A percentile compares a stretch with the other conserved stretches of the same genome.
These are phyloP conservation scores for Cucumis sativus DNA, from an alignment of 306 rosid species.

Conservation along the genomic window DNA sequence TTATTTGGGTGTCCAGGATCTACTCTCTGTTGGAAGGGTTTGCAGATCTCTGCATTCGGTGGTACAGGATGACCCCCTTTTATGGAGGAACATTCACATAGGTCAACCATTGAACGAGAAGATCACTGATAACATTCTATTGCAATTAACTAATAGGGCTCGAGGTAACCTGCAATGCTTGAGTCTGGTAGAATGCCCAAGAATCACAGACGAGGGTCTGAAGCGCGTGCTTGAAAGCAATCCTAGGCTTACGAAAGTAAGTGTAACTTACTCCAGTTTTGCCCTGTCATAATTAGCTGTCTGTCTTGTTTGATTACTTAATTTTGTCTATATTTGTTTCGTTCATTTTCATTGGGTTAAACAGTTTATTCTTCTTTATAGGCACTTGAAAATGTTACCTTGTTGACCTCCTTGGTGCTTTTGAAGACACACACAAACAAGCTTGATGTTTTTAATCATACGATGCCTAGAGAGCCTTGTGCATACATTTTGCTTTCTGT, in stretches of 20 bases:
- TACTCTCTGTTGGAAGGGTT: conserved; percentile 51
- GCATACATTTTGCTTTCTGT: not conserved
- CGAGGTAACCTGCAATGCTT: conserved; percentile 61
- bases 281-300: not conserved
- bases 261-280: conserved; percentile 5
- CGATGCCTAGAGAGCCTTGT: not conserved
- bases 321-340: not conserved
- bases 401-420: not conserved
- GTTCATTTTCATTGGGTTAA: not conserved
- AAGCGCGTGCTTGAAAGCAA: conserved; percentile 65
- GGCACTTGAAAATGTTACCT: not conserved
- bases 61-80: conserved; percentile 46
- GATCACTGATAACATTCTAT: conserved; percentile 70
- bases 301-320: not conserved
- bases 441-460: not conserved
- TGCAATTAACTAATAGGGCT: conserved; percentile 51
- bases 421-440: not conserved
- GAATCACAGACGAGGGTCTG: conserved; percentile 80
- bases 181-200: conserved; percentile 71
- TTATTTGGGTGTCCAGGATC: conserved; percentile 56
- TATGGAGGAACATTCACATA: conserved; percentile 65
- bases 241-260: conserved; percentile 62
- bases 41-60: conserved; percentile 48
- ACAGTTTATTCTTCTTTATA: not conserved
- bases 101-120: conserved; percentile 77